phyloP scores from a whole-genome alignment of 1,284 basidiomycete species.

The Ceratobasidium papillatum region DNA sequence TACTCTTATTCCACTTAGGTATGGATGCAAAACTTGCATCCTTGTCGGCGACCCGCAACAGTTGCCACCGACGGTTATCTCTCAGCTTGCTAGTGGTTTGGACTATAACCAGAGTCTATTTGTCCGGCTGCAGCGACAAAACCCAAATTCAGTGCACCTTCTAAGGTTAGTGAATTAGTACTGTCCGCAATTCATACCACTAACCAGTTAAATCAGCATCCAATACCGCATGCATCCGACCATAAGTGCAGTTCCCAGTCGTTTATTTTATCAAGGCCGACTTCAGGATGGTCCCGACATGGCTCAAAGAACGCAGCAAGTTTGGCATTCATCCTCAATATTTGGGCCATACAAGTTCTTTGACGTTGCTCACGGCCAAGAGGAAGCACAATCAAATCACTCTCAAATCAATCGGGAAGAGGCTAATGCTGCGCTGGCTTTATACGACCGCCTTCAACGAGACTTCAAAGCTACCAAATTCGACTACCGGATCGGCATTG shows the following conservation, averaged over 20 bases:
- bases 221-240: slow-evolving; percentile 99
- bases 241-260: slow-evolving; percentile 90
- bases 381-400: slow-evolving; percentile 60
- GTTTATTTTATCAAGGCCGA: slow-evolving; percentile 85
- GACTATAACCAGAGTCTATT: slow-evolving; percentile 93
- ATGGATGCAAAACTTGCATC: slow-evolving; percentile 83
- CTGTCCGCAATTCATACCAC: slow-evolving; percentile 8
- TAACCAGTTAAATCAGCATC: slow-evolving; percentile 64
- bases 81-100: slow-evolving; percentile 80
- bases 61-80: slow-evolving; percentile 95
- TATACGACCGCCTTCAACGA: slow-evolving; percentile 77
- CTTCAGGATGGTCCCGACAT: slow-evolving; percentile 91
- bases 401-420: slow-evolving; percentile 86
- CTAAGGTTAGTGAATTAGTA: slow-evolving; percentile 69
- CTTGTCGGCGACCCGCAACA: slow-evolving; percentile 99
- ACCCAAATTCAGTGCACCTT: slow-evolving; percentile 84
- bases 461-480: slow-evolving; percentile 75
- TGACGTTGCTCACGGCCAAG: slow-evolving; percentile 71
- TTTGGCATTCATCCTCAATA: slow-evolving; percentile 84
- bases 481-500: slow-evolving; percentile 84
- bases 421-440: slow-evolving; percentile 76
- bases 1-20: slow-evolving; percentile 96
- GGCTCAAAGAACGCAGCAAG: slow-evolving; percentile 80
- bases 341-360: slow-evolving; percentile 93
- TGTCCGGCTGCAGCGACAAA: slow-evolving; percentile 86